Evolutionary conservation across 495 filamentous ascomycete species (phyloP), one percentile per base, ranked within the genome.

Genomic region (Neurospora sp.): DNA sequence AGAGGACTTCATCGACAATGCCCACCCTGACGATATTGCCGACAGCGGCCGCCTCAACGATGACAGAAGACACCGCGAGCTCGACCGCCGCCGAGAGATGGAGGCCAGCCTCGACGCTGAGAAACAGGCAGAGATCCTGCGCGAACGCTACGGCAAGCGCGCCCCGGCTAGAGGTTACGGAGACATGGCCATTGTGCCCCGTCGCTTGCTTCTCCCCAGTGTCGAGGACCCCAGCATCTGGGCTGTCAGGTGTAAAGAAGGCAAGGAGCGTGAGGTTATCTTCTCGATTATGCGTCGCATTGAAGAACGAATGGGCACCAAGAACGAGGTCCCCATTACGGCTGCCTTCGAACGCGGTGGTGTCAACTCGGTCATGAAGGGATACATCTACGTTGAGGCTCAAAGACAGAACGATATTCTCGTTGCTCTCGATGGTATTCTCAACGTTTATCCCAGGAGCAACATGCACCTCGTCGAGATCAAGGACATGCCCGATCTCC

Each of bases 151-250:
- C 81, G 85, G 88, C 85, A 76, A 91, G 83, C 74, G 84, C 76
- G 81, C 83, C 18, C 80, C 80, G 12, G 79, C 81, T 3, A 77
- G 78, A 69, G 83, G 86, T 80, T 75, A 87, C 72, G 85, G 85
- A 27, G 87, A 89, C 65, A 86, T 85, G 69, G 88, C 90, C 20
- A 88, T 94, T 27, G 89, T 97, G 4, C 93, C 94, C n/a, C 92
- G 93, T 77, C 88, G 93, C 65, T 84, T 97, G 22, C 84, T 98
- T n/a, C 88, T 98, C 12, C 96, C 96, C 9, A 94, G 92, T 77
- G 94, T 97, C 16, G 91, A 98, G 53, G 96, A 98, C 79, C 96
- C 96, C 9, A 93, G 92, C 75, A 98, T 99, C 77, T 99, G 93
- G 93, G 94, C 91, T 74, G 90, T 96, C 65, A 92, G 91, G 75